A percentile compares a stretch with the other conserved stretches of the same genome.
Conservation (phyloP, 768 basidiomycete species). For the Ephemerocybe angulata region DNA sequence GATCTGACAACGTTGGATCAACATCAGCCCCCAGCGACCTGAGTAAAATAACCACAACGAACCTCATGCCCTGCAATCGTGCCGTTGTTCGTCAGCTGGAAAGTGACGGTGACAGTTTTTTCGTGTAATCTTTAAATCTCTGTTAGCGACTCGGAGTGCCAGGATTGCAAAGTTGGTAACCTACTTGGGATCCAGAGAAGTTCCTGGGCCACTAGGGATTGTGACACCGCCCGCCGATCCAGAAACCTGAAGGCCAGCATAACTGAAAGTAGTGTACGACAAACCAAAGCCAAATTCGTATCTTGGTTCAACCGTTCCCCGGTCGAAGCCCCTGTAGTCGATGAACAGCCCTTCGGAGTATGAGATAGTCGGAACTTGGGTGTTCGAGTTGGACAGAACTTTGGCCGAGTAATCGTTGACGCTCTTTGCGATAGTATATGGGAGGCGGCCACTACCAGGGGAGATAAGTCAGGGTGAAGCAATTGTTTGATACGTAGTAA, state of each 20-base stretch:
- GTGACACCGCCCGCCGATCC: conserved; percentile 40
- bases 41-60: conserved; percentile 9
- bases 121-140: conserved; percentile 48
- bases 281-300: conserved; percentile 52
- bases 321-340: conserved; percentile 58
- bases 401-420: conserved; percentile 55
- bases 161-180: neutral
- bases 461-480: neutral
- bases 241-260: conserved; percentile 40
- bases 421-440: conserved; percentile 53
- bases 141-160: neutral
- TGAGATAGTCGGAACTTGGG: conserved; percentile 42
- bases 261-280: conserved; percentile 56
- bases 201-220: conserved; percentile 44
- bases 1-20: conserved; percentile 30
- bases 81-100: conserved; percentile 53
- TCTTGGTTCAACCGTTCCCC: conserved; percentile 40
- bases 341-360: conserved; percentile 59
- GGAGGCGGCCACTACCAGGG: conserved; percentile 36
- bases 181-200: conserved; percentile 51
- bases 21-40: neutral
- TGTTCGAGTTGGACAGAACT: conserved; percentile 34
- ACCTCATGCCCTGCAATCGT: conserved; percentile 53
- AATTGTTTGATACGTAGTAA: neutral
- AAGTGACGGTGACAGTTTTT: conserved; percentile 48